phyloP scores from a whole-genome alignment of 495 filamentous ascomycete species.

The Xylaria sp. region DNA sequence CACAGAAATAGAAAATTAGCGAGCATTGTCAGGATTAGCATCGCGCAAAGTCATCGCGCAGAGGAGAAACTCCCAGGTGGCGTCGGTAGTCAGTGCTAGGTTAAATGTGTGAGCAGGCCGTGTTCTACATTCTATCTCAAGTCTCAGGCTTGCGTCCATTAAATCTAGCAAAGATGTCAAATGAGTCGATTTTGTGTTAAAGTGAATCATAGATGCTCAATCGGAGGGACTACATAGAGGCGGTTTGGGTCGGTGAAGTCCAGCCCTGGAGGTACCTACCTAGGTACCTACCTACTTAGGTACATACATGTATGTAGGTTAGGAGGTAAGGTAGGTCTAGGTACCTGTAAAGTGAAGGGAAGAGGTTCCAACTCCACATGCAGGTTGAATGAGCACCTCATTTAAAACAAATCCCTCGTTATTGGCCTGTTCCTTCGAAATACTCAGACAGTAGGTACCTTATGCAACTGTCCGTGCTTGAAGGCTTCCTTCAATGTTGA shows the following conservation, averaged over 20 bases:
- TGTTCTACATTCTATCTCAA: neutral
- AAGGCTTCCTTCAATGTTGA: too few species aligned
- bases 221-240: too few species aligned
- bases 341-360: too few species aligned
- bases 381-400: too few species aligned
- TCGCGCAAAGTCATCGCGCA: neutral
- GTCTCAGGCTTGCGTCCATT: too few species aligned
- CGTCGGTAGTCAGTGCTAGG: neutral
- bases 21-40: neutral
- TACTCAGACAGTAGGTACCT: neutral
- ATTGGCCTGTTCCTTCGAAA: neutral
- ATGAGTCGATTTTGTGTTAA: neutral
- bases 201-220: neutral
- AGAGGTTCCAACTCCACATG: too few species aligned
- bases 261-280: too few species aligned
- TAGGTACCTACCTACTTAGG: too few species aligned
- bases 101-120: neutral
- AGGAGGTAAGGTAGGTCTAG: too few species aligned
- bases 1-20: too few species aligned
- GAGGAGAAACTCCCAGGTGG: neutral
- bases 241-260: too few species aligned
- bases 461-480: neutral
- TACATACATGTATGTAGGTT: too few species aligned
- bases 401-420: neutral
- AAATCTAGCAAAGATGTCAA: neutral